Percentiles rank a stretch among this genome's conserved stretches.
These are phyloP conservation scores for Solanum ossicruentum DNA, from an alignment of 257 asterid species.

Conservation along the genomic window DNA sequence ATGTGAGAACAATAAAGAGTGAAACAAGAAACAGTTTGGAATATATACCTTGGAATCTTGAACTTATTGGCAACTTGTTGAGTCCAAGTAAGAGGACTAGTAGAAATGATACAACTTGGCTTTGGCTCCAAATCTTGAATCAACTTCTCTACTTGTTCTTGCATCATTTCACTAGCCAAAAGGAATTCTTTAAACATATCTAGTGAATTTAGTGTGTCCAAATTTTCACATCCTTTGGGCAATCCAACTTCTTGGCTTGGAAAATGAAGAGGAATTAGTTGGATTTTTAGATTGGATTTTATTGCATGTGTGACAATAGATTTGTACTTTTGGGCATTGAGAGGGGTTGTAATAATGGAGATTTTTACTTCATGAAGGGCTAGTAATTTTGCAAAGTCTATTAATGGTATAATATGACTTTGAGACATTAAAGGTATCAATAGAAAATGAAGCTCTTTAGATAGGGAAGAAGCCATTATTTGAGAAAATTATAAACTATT, in stretches of 20 bases:
- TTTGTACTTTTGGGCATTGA: slow-evolving; percentile 14
- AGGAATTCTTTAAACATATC: slow-evolving; percentile 7
- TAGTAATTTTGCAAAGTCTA: slow-evolving; percentile 35
- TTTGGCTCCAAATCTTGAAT: slow-evolving; percentile 18
- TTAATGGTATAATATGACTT: slow-evolving; percentile 53
- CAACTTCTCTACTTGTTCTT: slow-evolving; percentile 21
- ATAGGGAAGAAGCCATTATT: slow-evolving; percentile 16
- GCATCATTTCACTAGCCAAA: slow-evolving; percentile 18
- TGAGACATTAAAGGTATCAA: slow-evolving; percentile 46
- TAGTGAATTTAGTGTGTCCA: slow-evolving; percentile 27
- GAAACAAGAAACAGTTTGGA: slow-evolving; percentile 53
- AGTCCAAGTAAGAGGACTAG: slow-evolving; percentile 26
- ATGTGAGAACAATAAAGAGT: slow-evolving; percentile 19
- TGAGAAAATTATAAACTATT: not conserved
- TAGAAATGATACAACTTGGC: slow-evolving; percentile 33
- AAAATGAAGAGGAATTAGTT: slow-evolving; percentile 14
- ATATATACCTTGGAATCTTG: slow-evolving; percentile 32
- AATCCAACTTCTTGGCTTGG: slow-evolving; percentile 31
- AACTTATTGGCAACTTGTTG: slow-evolving; percentile 12
- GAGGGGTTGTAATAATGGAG: slow-evolving; percentile 37
- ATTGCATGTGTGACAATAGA: slow-evolving; percentile 8
- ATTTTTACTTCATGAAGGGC: slow-evolving; percentile 25
- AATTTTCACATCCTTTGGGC: slow-evolving; percentile 35
- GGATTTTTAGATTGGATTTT: slow-evolving; percentile 11
- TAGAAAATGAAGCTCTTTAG: slow-evolving; percentile 27